Base-by-base conservation (phyloP, 306 rosid species). In the Urtica urens region DNA sequence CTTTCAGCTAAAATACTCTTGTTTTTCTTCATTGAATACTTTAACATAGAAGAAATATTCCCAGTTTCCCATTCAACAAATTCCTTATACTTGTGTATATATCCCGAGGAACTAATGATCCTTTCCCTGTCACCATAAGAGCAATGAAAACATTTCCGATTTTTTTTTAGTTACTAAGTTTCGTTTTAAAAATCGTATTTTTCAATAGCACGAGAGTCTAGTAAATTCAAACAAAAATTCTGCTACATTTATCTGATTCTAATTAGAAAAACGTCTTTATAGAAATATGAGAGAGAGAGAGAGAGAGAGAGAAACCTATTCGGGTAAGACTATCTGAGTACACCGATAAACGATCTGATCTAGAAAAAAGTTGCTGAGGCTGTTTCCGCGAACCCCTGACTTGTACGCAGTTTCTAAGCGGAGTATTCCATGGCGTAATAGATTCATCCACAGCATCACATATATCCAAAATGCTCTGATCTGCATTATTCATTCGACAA, bases 391-490 rank as follows among this genome's bases (percentile, higher is more conserved):
- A 65, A 41, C 65, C 74, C 57, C 49, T 60, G 26, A 56, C 66
- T 41, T 59, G 72, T 33, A 90, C 63, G 75, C 99, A 84, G 48
- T 79, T 79, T 54, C 70, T 71, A 18, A 90, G 73, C 17, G 76
- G 84, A 42, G 34, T 53, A 66, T 85, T 77, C 94, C 95, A 90
- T 38, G 85, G 73, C 60, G 95, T 55, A 54, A 52, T 64, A 49
- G 85, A 72, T 57, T 75, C 81, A 59, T 81, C 92, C 56, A 49
- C 63, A 10, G 54, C 53, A 52, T 85, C 92, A 71, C 99, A 90
- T 56, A 66, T 51, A 46, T 81, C 65, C 57, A 84, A 22, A 49
- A 71, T 71, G 15, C 71, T 79, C 57, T 69, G 63, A 58, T 72
- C 68, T 17, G 76, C 83, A 51, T 75, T 79, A 26, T 40, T 49